Evolutionary conservation across 208 protist species (phyloP).

Genomic region (Giardia muris): DNA sequence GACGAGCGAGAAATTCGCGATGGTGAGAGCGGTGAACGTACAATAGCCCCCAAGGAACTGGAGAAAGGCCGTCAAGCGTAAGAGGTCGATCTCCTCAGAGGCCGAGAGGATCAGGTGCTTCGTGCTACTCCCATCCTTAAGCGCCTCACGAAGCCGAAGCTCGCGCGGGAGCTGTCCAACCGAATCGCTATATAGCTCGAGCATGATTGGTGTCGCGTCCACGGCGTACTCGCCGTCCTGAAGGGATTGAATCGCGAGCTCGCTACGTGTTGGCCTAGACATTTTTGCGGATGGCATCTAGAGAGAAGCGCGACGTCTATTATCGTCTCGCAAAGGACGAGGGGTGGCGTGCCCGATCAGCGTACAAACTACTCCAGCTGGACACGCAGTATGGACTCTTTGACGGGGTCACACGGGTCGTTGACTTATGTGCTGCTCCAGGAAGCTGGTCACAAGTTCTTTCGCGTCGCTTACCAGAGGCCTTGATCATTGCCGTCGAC

Average conservation of each 20-base stretch:
- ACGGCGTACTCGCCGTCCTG: not conserved
- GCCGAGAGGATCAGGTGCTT: not conserved
- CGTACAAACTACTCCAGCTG: constrained; percentile 97
- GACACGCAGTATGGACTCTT: constrained; percentile 88
- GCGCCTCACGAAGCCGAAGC: not conserved
- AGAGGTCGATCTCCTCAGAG: not conserved
- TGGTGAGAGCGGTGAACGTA: not conserved
- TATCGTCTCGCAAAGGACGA: constrained; percentile 98
- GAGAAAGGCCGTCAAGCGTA: not conserved
- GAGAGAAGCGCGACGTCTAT: constrained; percentile 93
- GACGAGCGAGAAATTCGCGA: not conserved
- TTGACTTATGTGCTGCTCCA: constrained; percentile 93
- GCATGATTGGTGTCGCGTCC: not conserved
- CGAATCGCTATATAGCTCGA: not conserved
- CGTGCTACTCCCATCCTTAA: not conserved
- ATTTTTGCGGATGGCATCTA: constrained; percentile 38
- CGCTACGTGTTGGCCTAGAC: too few species aligned
- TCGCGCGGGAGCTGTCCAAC: not conserved
- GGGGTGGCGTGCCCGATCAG: constrained; percentile 76
- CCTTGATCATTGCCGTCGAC: constrained; percentile 68
- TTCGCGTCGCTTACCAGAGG: constrained; percentile 1
- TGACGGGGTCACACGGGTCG: constrained; percentile 64
- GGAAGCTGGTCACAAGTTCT: constrained; percentile 69
- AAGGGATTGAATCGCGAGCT: too few species aligned
- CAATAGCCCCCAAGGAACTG: not conserved